Conservation (phyloP, 805 yeast genomes). For the Metahyphopichia silvanorum region DNA sequence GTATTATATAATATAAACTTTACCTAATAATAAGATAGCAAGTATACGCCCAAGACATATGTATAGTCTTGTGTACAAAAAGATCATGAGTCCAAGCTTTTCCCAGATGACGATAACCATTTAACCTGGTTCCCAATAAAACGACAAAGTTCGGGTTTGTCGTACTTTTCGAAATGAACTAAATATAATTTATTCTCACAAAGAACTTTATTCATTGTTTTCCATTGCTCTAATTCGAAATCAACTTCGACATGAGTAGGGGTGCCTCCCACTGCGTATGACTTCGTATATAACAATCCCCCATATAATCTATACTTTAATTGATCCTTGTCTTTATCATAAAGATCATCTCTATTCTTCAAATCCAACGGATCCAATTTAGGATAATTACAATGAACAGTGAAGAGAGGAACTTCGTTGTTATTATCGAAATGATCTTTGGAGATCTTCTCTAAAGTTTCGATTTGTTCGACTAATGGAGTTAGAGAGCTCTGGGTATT, state of each 20-base stretch:
- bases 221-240: constrained; percentile 33
- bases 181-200: constrained; percentile 24
- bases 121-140: constrained; percentile 24
- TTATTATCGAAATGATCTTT: constrained; percentile 15
- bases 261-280: constrained; percentile 3
- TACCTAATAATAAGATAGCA: constrained; percentile 4
- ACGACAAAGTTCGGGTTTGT: constrained; percentile 21
- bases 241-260: constrained; percentile 12
- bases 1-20: neutral
- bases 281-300: constrained; percentile 15
- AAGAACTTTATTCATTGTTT: constrained; percentile 18
- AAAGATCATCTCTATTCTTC: constrained; percentile 19
- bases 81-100: neutral
- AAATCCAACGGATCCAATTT: constrained; percentile 30
- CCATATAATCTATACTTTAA: constrained; percentile 27
- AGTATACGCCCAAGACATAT: too few species aligned
- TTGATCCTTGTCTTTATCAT: constrained; percentile 17
- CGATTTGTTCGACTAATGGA: constrained; percentile 22
- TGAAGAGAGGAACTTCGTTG: constrained; percentile 19
- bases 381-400: constrained; percentile 35
- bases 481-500: constrained; percentile 2
- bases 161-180: constrained; percentile 16
- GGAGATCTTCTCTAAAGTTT: constrained; percentile 13
- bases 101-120: constrained; percentile 13
- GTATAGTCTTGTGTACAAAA: too few species aligned